Percentiles rank a stretch among this genome's conserved stretches.
Conservation (phyloP, 495 filamentous ascomycete genomes). For the Diplogelasinospora grovesii region DNA sequence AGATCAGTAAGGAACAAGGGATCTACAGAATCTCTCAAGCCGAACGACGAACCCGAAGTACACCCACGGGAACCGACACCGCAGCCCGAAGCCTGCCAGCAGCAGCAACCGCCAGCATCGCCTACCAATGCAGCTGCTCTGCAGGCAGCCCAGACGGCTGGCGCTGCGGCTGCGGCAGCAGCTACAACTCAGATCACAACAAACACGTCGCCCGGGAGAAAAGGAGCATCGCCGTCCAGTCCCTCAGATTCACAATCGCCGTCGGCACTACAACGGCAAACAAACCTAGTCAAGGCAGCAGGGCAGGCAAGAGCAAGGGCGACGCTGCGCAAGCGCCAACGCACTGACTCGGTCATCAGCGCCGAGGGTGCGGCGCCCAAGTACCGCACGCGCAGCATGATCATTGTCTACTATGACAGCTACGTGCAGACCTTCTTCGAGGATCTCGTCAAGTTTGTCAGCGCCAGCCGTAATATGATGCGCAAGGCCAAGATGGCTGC, state of each 20-base stretch:
- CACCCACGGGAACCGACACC: slow-evolving; percentile 22
- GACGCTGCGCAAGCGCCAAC: slow-evolving; percentile 46
- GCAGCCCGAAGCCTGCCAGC: slow-evolving; percentile 5
- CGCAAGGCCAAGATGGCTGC: slow-evolving; percentile 71
- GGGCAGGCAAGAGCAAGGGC: slow-evolving; percentile 37
- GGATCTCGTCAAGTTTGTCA: slow-evolving; percentile 70
- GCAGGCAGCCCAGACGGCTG: no score
- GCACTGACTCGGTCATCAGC: slow-evolving; percentile 54
- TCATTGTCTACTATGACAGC: slow-evolving; percentile 85
- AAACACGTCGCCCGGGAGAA: no score
- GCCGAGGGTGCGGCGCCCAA: slow-evolving; percentile 38
- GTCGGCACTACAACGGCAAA: slow-evolving; percentile 43
- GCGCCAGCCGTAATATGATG: slow-evolving; percentile 71
- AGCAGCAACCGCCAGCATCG: background rate
- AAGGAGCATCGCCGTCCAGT: slow-evolving; percentile 15
- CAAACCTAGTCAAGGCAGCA: slow-evolving; percentile 37
- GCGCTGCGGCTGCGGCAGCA: slow-evolving; percentile 10
- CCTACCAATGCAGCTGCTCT: slow-evolving; percentile 1
- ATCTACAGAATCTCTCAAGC: slow-evolving; percentile 57
- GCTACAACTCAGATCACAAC: slow-evolving; percentile 9
- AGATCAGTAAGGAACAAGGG: slow-evolving; percentile 50
- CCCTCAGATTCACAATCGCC: slow-evolving; percentile 26
- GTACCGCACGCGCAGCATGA: slow-evolving; percentile 70
- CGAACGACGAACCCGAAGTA: slow-evolving; percentile 40
- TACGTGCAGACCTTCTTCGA: slow-evolving; percentile 77